Conservation (phyloP, 257 asterid species). For the Scutellaria minor region DNA sequence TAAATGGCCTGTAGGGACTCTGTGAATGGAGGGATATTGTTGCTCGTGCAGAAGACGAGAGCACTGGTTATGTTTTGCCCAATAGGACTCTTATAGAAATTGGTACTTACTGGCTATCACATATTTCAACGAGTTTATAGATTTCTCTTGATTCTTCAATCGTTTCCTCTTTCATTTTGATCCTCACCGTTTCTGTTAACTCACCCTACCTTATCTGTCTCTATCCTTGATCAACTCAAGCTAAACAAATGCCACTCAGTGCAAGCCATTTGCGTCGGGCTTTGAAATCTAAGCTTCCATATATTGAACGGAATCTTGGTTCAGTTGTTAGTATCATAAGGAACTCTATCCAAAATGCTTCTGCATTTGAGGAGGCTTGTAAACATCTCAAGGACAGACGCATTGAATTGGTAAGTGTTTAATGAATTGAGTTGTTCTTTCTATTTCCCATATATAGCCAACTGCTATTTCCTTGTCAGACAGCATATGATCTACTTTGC, state of each 20-base stretch:
- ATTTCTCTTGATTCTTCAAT: slow-evolving; percentile 26
- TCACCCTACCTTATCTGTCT: slow-evolving; percentile 9
- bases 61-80: slow-evolving; percentile 95
- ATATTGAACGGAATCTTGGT: slow-evolving; percentile 78
- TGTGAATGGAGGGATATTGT: slow-evolving; percentile 93
- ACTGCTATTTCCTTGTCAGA: slow-evolving; percentile 24
- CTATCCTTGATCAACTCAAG: slow-evolving; percentile 51
- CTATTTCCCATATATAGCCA: slow-evolving; percentile 25
- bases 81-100: slow-evolving; percentile 87
- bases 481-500: not conserved
- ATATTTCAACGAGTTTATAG: slow-evolving; percentile 23
- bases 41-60: slow-evolving; percentile 99
- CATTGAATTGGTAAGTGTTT: slow-evolving; percentile 59
- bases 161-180: slow-evolving; percentile 15
- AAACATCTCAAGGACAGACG: slow-evolving; percentile 63
- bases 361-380: slow-evolving; percentile 74
- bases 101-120: slow-evolving; percentile 51
- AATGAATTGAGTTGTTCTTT: slow-evolving; percentile 18
- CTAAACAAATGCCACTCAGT: slow-evolving; percentile 90
- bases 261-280: slow-evolving; percentile 60
- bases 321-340: slow-evolving; percentile 79
- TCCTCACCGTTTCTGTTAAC: slow-evolving; percentile 22
- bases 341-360: slow-evolving; percentile 74
- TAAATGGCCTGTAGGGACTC: slow-evolving; percentile 66
- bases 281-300: slow-evolving; percentile 78